Conservation (phyloP, 257 asterid genomes). For the Ilex aquifolium region DNA sequence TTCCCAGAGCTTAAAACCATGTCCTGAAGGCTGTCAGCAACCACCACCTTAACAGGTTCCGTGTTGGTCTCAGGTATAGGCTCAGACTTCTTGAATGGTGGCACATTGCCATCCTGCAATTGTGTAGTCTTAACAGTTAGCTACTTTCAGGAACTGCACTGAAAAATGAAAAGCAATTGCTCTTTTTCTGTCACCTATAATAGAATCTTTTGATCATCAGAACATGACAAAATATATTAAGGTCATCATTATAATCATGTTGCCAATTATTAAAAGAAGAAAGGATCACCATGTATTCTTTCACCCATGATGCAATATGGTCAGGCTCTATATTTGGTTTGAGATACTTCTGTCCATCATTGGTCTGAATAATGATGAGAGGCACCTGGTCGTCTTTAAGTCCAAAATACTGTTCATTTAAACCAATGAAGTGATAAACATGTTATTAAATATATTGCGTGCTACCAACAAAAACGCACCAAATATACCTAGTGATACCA, state of each 20-base stretch:
- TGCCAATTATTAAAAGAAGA: not conserved
- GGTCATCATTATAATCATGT: not conserved
- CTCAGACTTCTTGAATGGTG: slow-evolving; percentile 60
- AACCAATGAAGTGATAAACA: slow-evolving; percentile 17
- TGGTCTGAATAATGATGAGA: slow-evolving; percentile 65
- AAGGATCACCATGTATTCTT: slow-evolving; percentile 62
- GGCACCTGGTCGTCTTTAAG: slow-evolving; percentile 81
- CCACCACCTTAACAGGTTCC: slow-evolving; percentile 82
- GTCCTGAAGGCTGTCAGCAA: slow-evolving; percentile 64
- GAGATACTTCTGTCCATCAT: slow-evolving; percentile 62
- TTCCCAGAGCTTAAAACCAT: slow-evolving; percentile 53
- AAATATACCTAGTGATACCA: not conserved
- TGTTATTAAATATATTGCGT: slow-evolving; percentile 5
- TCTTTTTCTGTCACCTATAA: not conserved
- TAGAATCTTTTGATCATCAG: not conserved
- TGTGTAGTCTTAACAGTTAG: slow-evolving; percentile 14
- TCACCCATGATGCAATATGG: slow-evolving; percentile 69
- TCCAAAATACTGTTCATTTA: slow-evolving; percentile 66
- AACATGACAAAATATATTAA: not conserved
- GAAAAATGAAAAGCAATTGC: not conserved
- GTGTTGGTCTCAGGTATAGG: slow-evolving; percentile 59
- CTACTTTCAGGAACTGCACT: slow-evolving; percentile 1
- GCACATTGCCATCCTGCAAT: slow-evolving; percentile 52
- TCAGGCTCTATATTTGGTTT: slow-evolving; percentile 70
- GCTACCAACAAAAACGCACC: slow-evolving; percentile 10